A percentile compares a stretch with the other conserved stretches of the same genome.
phyloP scores from a whole-genome alignment of 2,329 filamentous ascomycete genomes.

The Fusarium sambucinum region DNA sequence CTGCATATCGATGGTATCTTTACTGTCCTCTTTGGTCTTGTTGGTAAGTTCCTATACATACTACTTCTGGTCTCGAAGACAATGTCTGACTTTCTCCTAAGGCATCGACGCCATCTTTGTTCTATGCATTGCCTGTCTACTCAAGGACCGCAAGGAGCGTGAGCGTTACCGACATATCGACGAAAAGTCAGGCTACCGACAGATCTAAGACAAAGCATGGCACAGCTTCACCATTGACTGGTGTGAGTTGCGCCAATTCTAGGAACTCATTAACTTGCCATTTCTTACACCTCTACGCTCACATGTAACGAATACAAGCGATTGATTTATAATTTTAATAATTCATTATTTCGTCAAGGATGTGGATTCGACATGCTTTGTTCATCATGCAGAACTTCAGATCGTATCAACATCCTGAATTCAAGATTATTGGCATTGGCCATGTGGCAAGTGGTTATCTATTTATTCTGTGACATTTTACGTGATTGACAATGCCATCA shows the following conservation, averaged over 20 bases:
- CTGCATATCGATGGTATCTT: conserved; percentile 80
- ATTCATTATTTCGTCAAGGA: conserved; percentile 17
- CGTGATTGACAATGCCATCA: conserved; percentile 26
- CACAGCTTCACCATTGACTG: conserved; percentile 18
- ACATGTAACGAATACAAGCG: conserved; percentile 32
- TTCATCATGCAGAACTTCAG: neutral
- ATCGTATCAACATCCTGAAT: conserved; percentile 1
- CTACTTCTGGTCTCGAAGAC: neutral
- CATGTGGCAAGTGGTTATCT: conserved; percentile 2
- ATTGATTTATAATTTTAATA: conserved; percentile 32
- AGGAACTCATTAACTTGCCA: conserved; percentile 14
- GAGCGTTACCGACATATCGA: conserved; percentile 84
- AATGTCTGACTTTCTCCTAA: conserved; percentile 42
- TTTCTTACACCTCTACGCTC: conserved; percentile 23
- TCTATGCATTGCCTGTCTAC: conserved; percentile 77
- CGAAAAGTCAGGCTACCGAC: conserved; percentile 74
- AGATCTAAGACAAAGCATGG: conserved; percentile 54
- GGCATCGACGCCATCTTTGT: conserved; percentile 75
- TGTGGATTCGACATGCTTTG: neutral
- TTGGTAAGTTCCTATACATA: conserved; percentile 62
- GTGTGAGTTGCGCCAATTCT: conserved; percentile 6
- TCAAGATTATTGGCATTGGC: conserved; percentile 4
- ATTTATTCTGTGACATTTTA: conserved; percentile 16
- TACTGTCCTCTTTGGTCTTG: conserved; percentile 82
- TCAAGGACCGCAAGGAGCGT: conserved; percentile 84